phyloP scores from a whole-genome alignment of 495 filamentous ascomycete genomes.

The Penicillium angulare region DNA sequence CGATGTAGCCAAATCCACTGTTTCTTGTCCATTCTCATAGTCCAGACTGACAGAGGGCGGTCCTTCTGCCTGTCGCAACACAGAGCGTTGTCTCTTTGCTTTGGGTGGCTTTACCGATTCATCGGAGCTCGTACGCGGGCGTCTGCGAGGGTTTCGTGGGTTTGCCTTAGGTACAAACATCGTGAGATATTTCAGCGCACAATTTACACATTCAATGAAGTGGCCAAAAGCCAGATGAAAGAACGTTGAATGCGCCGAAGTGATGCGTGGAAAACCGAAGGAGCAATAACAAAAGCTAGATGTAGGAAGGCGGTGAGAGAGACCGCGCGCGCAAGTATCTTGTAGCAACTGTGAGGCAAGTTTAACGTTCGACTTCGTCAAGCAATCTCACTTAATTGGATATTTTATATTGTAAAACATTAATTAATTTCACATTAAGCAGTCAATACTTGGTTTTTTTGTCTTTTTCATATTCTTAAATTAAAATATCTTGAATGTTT shows the following conservation, averaged over 20 bases:
- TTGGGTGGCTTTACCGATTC: slow-evolving; percentile 64
- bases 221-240: slow-evolving; percentile 8
- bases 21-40: slow-evolving; percentile 18
- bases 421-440: too few species aligned
- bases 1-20: slow-evolving; percentile 13
- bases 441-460: too few species aligned
- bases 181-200: slow-evolving; percentile 8
- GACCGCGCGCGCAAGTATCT: neutral
- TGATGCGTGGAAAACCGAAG: neutral
- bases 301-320: slow-evolving; percentile 18
- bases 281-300: slow-evolving; percentile 5
- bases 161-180: slow-evolving; percentile 64
- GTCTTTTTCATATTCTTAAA: too few species aligned
- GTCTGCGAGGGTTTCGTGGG: slow-evolving; percentile 61
- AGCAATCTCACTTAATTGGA: too few species aligned
- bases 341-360: too few species aligned
- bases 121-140: slow-evolving; percentile 63
- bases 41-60: slow-evolving; percentile 19
- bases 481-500: too few species aligned
- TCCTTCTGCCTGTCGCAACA: slow-evolving; percentile 54
- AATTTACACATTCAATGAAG: neutral
- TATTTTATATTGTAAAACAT: neutral
- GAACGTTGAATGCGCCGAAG: neutral
- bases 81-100: slow-evolving; percentile 69
- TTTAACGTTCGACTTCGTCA: too few species aligned